A percentile compares a stretch with the other conserved stretches of the same genome.
Evolutionary conservation across 2,329 filamentous ascomycete genomes (phyloP).

Genomic region (Passalora sequoiae): DNA sequence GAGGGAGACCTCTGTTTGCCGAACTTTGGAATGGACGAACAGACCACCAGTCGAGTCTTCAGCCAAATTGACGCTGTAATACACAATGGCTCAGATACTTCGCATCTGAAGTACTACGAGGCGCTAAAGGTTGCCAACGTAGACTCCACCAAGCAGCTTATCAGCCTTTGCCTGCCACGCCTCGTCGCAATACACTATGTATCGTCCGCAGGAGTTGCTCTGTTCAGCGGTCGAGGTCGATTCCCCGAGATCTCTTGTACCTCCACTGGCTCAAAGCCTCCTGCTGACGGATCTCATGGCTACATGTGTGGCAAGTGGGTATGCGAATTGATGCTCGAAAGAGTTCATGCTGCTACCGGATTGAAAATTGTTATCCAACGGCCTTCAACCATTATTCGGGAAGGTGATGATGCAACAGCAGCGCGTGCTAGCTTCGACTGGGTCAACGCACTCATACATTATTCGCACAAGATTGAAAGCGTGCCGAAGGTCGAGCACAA

Average conservation of each 20-base stretch:
- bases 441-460: too few relatives aligned
- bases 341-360: neutral
- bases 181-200: neutral
- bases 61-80: neutral
- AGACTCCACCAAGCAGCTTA: neutral
- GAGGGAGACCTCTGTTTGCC: conserved; percentile 4
- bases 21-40: neutral
- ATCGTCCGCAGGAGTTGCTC: neutral
- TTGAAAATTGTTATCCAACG: neutral
- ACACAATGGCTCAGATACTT: neutral
- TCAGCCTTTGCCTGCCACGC: neutral
- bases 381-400: neutral
- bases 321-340: neutral
- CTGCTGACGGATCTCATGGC: neutral
- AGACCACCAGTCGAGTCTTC: neutral
- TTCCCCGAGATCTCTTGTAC: neutral
- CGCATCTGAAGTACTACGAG: neutral
- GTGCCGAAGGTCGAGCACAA: too few relatives aligned
- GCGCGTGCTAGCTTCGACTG: too few relatives aligned
- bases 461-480: too few relatives aligned
- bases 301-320: neutral
- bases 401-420: too few relatives aligned
- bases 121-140: neutral
- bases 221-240: neutral
- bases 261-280: neutral